Evolutionary conservation across 2,329 filamentous ascomycete species (phyloP).

Genomic region (Phaeosphaeriaceae sp.): DNA sequence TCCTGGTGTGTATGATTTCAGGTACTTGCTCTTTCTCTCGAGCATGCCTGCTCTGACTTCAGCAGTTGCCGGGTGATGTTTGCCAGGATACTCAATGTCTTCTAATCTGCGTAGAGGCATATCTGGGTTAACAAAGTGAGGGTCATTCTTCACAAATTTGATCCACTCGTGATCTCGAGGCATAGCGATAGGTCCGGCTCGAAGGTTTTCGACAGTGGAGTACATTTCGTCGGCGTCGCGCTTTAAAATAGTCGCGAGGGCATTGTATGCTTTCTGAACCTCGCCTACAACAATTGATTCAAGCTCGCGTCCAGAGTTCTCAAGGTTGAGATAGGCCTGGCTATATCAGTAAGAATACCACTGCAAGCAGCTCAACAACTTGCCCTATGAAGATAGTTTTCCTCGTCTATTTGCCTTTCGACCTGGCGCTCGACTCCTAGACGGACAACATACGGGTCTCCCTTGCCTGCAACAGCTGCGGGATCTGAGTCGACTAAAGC

Average conservation of each 20-base stretch:
- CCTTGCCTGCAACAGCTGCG: slow-evolving; percentile 77
- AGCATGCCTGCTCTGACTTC: slow-evolving; percentile 90
- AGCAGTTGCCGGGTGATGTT: slow-evolving; percentile 79
- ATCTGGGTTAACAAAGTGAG: slow-evolving; percentile 85
- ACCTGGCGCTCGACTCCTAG: slow-evolving; percentile 87
- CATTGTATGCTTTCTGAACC: slow-evolving; percentile 97
- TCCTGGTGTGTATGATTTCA: slow-evolving; percentile 95
- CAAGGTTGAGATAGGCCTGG: slow-evolving; percentile 91
- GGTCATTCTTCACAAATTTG: slow-evolving; percentile 77
- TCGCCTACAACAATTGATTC: slow-evolving; percentile 97
- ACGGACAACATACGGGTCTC: slow-evolving; percentile 88
- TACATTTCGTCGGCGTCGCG: slow-evolving; percentile 86
- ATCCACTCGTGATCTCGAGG: slow-evolving; percentile 93
- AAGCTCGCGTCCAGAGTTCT: slow-evolving; percentile 90
- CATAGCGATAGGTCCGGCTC: slow-evolving; percentile 86
- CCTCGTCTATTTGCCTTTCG: slow-evolving; percentile 91
- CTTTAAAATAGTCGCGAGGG: slow-evolving; percentile 88
- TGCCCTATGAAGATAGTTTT: slow-evolving; percentile 94
- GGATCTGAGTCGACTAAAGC: slow-evolving; percentile 81
- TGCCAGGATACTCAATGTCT: slow-evolving; percentile 89
- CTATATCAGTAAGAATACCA: slow-evolving; percentile 13
- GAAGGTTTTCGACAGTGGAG: slow-evolving; percentile 78
- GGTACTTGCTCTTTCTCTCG: slow-evolving; percentile 97
- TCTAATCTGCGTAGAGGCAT: slow-evolving; percentile 78
- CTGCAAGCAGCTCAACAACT: slow-evolving; percentile 34